These are phyloP conservation scores for Durotheca rogersii DNA, from an alignment of 495 filamentous ascomycete genomes.

Conservation along the genomic window DNA sequence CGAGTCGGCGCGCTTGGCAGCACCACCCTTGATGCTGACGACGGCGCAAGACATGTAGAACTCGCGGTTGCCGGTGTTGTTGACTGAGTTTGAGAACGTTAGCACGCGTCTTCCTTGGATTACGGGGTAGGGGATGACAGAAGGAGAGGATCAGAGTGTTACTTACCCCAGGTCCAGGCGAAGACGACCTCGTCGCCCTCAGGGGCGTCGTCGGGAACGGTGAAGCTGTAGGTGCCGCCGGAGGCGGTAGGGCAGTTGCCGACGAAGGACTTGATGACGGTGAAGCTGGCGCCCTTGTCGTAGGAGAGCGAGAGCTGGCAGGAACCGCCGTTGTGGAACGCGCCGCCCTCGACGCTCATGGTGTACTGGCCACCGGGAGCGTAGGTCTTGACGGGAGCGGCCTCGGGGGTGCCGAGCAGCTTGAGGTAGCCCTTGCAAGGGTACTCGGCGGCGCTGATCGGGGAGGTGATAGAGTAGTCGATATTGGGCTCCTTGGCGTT, in stretches of 20 bases:
- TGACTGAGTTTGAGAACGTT: slow-evolving; percentile 40
- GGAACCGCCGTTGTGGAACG: slow-evolving; percentile 62
- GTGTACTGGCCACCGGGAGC: slow-evolving; percentile 58
- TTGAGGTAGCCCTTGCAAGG: slow-evolving; percentile 69
- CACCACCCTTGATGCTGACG: slow-evolving; percentile 52
- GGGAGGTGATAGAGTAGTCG: slow-evolving; percentile 61
- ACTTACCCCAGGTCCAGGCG: slow-evolving; percentile 57
- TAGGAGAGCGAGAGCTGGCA: slow-evolving; percentile 66
- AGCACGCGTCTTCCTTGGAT: slow-evolving; percentile 31
- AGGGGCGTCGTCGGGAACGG: slow-evolving; percentile 61
- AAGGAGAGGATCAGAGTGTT: neutral
- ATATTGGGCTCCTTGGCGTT: slow-evolving; percentile 40
- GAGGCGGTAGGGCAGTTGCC: slow-evolving; percentile 58
- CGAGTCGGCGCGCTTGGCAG: slow-evolving; percentile 32
- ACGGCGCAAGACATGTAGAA: slow-evolving; percentile 68
- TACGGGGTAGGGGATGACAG: too few relatives aligned
- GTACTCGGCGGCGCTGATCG: slow-evolving; percentile 54
- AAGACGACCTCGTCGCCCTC: slow-evolving; percentile 59
- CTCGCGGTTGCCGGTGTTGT: slow-evolving; percentile 66
- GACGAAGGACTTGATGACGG: slow-evolving; percentile 64
- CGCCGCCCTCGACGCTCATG: slow-evolving; percentile 58
- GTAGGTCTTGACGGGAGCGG: slow-evolving; percentile 50
- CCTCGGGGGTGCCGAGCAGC: slow-evolving; percentile 50
- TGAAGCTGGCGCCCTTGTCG: slow-evolving; percentile 61
- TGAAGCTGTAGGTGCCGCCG: slow-evolving; percentile 57